Evolutionary conservation across 2,329 filamentous ascomycete species (phyloP).

Genomic region (Fusarium verrucosum): DNA sequence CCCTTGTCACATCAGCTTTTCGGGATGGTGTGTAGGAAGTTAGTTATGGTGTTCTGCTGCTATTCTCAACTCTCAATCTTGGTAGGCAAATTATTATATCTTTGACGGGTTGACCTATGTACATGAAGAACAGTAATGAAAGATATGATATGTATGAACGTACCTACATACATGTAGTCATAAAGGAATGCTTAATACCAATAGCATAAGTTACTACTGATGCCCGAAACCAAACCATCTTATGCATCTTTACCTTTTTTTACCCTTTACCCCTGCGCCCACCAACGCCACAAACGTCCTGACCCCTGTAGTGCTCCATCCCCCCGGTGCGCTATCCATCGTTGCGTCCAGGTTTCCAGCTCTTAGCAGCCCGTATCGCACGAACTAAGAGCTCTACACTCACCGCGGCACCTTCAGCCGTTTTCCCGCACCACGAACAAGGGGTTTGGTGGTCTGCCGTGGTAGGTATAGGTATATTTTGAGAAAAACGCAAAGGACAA

Average conservation of each 20-base stretch:
- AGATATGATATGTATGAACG: background rate
- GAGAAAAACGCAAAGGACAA: background rate
- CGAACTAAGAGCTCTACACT: constrained; percentile 25
- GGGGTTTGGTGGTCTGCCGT: constrained; percentile 12
- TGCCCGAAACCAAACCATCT: background rate
- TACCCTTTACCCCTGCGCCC: constrained; percentile 23
- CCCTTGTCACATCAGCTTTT: constrained; percentile 20
- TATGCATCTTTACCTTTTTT: constrained; percentile 17
- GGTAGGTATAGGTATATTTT: constrained; percentile 1
- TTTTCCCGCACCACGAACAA: constrained; percentile 26
- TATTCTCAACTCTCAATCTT: background rate
- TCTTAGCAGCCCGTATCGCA: constrained; percentile 7
- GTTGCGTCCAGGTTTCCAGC: constrained; percentile 9
- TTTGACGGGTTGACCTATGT: too few relatives aligned
- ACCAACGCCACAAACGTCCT: constrained; percentile 31
- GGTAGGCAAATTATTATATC: background rate
- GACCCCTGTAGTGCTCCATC: constrained; percentile 11
- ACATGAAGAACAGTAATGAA: too few relatives aligned
- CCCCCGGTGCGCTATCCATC: constrained; percentile 11
- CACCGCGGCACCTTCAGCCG: constrained; percentile 33
- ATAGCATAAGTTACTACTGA: background rate
- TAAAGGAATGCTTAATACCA: background rate
- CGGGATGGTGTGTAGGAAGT: constrained; percentile 4
- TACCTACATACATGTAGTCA: background rate
- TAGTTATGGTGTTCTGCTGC: background rate